These are phyloP conservation scores for Scutellaria baicalensis DNA, from an alignment of 257 asterid genomes.

Conservation along the genomic window DNA sequence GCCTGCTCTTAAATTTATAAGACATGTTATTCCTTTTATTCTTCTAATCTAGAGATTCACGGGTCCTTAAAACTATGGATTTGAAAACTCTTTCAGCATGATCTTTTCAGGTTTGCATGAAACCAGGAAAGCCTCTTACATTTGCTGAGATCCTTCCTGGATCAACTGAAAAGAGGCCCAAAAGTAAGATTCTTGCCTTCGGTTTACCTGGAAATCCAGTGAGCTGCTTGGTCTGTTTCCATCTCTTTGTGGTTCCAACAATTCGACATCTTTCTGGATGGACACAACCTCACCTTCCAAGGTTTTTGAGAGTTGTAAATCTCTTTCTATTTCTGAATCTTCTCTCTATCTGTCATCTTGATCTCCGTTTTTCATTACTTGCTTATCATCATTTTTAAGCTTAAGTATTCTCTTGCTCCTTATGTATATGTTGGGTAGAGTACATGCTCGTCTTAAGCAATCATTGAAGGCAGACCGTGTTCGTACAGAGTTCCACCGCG, in stretches of 20 bases:
- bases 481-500: slow-evolving; percentile 85
- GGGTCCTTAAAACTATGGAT: neutral
- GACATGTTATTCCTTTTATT: neutral
- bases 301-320: slow-evolving; percentile 41
- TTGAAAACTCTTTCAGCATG: slow-evolving; percentile 1
- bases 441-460: slow-evolving; percentile 80
- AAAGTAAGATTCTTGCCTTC: slow-evolving; percentile 72
- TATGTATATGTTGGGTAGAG: slow-evolving; percentile 38
- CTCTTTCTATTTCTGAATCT: slow-evolving; percentile 12
- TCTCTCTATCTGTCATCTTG: neutral
- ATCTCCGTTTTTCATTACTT: neutral
- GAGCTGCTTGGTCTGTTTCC: slow-evolving; percentile 90
- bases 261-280: slow-evolving; percentile 89
- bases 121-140: slow-evolving; percentile 93
- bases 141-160: slow-evolving; percentile 68
- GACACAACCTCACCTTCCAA: slow-evolving; percentile 73
- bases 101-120: slow-evolving; percentile 71
- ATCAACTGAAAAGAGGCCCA: slow-evolving; percentile 28
- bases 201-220: slow-evolving; percentile 99
- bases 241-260: slow-evolving; percentile 88
- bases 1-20: neutral
- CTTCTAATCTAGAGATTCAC: neutral
- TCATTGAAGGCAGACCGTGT: slow-evolving; percentile 62
- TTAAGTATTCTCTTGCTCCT: slow-evolving; percentile 12
- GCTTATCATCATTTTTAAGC: slow-evolving; percentile 1